phyloP scores from a whole-genome alignment of 176 grass and related monocot species.

The Oryza meridionalis region DNA sequence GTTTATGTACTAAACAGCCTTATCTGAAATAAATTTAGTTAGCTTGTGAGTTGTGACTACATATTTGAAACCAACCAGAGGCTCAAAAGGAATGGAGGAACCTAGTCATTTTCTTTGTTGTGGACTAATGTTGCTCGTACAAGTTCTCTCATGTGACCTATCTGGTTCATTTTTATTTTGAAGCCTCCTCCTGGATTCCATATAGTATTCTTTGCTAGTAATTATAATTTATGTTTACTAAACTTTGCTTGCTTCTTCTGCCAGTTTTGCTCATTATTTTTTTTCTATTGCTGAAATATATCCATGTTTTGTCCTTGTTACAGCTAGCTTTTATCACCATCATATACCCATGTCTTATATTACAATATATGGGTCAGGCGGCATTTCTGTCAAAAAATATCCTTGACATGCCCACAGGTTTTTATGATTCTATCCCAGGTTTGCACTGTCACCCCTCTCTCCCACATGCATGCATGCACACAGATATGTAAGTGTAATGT shows the following conservation, averaged over 20 bases:
- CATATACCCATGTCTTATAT: constrained; percentile 87
- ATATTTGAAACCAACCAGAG: constrained; percentile 13
- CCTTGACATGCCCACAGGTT: constrained; percentile 52
- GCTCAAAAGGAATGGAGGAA: not conserved
- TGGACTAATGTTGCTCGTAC: constrained; percentile 16
- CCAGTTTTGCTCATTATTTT: constrained; percentile 11
- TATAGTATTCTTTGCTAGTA: constrained; percentile 17
- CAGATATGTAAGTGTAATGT: constrained; percentile 18
- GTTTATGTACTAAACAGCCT: not conserved
- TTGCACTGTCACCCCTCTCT: constrained; percentile 16
- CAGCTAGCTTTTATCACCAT: constrained; percentile 81
- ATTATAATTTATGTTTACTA: constrained; percentile 18
- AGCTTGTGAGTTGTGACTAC: not conserved
- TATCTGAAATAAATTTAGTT: constrained; percentile 17
- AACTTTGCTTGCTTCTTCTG: constrained; percentile 13
- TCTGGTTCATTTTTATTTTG: not conserved
- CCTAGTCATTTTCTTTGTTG: constrained; percentile 30
- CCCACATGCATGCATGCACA: not conserved
- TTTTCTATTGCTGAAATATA: constrained; percentile 21
- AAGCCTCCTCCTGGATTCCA: constrained; percentile 26
- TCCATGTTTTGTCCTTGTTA: constrained; percentile 40
- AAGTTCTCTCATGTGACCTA: constrained; percentile 21
- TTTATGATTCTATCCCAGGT: constrained; percentile 95
- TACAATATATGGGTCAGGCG: constrained; percentile 99
- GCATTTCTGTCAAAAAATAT: constrained; percentile 93